These are phyloP conservation scores for Aegilops tauschii DNA, from an alignment of 176 grass and related monocot genomes.

Conservation along the genomic window DNA sequence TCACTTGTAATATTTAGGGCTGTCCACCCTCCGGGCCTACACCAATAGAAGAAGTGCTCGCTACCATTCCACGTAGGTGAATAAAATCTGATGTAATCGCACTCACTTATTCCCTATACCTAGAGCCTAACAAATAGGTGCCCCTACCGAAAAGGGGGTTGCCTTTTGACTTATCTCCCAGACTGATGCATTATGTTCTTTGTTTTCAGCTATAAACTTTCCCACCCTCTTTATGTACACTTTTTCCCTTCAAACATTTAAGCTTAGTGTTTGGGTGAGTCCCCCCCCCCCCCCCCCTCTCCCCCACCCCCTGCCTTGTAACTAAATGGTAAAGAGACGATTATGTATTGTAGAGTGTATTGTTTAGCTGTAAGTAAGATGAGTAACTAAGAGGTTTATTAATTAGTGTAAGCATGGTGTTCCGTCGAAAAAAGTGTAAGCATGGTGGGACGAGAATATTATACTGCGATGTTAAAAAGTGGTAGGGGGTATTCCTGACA, in stretches of 20 bases:
- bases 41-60: constrained; percentile 46
- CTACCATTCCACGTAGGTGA: constrained; percentile 56
- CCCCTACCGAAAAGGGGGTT: constrained; percentile 38
- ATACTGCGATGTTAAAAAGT: constrained; percentile 34
- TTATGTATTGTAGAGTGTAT: constrained; percentile 16
- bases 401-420: not conserved
- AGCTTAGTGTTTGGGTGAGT: constrained; percentile 19
- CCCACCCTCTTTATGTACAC: constrained; percentile 9
- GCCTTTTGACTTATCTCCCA: constrained; percentile 63
- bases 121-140: constrained; percentile 56
- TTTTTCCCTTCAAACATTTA: constrained; percentile 10
- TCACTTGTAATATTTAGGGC: constrained; percentile 58
- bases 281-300: too few relatives aligned
- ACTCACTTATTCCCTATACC: constrained; percentile 77
- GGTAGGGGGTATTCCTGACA: constrained; percentile 17
- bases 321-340: constrained; percentile 3
- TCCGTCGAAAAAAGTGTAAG: not conserved
- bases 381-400: constrained; percentile 11
- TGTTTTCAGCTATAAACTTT: not conserved
- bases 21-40: constrained; percentile 49
- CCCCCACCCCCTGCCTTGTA: not conserved
- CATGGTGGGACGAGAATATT: constrained; percentile 37
- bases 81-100: constrained; percentile 75
- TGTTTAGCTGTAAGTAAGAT: not conserved
- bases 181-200: constrained; percentile 27